Base-by-base conservation (phyloP, 2,329 filamentous ascomycete genomes). In the Colletotrichum horii region DNA sequence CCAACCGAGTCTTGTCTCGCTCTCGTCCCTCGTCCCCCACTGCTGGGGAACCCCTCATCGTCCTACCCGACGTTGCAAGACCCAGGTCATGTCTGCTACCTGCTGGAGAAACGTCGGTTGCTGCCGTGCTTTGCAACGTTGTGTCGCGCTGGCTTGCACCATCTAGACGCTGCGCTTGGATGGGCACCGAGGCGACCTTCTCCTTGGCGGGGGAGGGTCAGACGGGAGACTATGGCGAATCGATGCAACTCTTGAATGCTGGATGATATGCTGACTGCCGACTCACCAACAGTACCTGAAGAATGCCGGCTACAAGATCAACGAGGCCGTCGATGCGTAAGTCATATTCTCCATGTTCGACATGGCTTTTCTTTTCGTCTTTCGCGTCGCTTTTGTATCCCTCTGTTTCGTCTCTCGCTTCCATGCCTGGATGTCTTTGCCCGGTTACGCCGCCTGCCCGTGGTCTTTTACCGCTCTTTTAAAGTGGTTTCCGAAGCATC, bases 301-400 rank as follows among this genome's bases (percentile, higher is more conserved):
- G 78, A 85, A 83, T 62, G 80, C 86, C 8, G 84, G 85, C 61
- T 91, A 88, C 80, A 89, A 87, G 79, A 80, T 91, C 8, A 87
- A 91, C 72, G 85, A 89, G 74, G 90, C 90, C 52, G 83, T 91
- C 65, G 89, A 92, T 84, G 83, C 87, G 90, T 92, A 86, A 90
- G 90, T 91, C 16, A 26, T 68, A 38, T 48, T 71, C 78, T 79
- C 75, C 66, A 58, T 76, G 76, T 70, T 73, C 52, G 66, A 75
- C 79, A 76, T 80, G 75, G 38, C 19, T 77, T 70, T 48, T 58
- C 61, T 66, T 52, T 52, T 52, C n/a, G 43, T 52, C 43, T 22
- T 52, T 11, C 43, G 0, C n/a, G n/a, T 52, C 43, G 43, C 43
- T 52, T 61, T 70, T 28, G 66, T 71, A 28, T 70, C 32, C 43